Evolutionary conservation across 306 rosid genomes (phyloP), one percentile per base, ranked within the genome.

Genomic region (Glycine tomentella): DNA sequence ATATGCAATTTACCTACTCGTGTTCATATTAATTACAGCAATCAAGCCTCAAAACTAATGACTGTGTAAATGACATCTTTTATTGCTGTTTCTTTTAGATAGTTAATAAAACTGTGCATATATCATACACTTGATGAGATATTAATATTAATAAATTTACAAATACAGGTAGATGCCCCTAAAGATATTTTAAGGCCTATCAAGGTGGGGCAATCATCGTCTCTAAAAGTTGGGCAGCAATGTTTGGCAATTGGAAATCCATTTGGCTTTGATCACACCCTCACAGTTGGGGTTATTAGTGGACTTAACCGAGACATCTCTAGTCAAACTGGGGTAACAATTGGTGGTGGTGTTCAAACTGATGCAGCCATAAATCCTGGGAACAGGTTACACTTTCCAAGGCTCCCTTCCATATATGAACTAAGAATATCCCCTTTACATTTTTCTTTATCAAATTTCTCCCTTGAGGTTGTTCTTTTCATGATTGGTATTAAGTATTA

Each of bases 201-300:
- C 75, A 89, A 73, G 64, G 91, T 84, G 64, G 99, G 98, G 73
- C 82, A 86, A 68, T 91, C 99, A 25, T 87, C 92, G n/a, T 91
- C 90, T 78, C 84, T 95, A 38, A 92, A 77, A 89, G 99, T 95
- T 36, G 99, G 99, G 56, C 99, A 91, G 77, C 97, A 91, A 83
- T 95, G 98, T 86, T 90, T 95, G 89, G 97, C 99, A 67, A 95
- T 93, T 80, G 99, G 99, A 76, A 95, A 95, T 82, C 99, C 99
- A 17, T 95, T 95, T 85, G 99, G 99, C 65, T 95, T 95, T 58
- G 98, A 93, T 89, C 99, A 95, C 75, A 93, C 99, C 66, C 97
- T 95, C 72, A 93, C 99, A 8, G 98, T 90, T 65, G 99, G 99
- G 45, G 96, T 95, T 55, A 88, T 95, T 13, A 91, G 99, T n/a